Conservation (phyloP, 2,329 filamentous ascomycete genomes). For the Chaetomium globosum region DNA sequence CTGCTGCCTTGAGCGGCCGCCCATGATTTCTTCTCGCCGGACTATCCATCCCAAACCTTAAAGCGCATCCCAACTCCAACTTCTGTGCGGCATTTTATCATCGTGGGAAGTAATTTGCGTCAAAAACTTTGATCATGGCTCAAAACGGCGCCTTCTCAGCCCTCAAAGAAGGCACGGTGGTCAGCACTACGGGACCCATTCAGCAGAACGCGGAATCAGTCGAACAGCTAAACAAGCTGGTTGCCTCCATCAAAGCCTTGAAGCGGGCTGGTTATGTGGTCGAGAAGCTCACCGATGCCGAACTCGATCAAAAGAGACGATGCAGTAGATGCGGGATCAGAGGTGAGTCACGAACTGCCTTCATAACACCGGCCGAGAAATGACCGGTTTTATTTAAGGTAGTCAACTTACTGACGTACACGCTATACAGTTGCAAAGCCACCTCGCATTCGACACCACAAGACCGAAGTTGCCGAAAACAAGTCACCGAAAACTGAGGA, state of each 20-base stretch:
- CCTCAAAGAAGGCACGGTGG: not conserved
- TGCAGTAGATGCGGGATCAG: constrained; percentile 2
- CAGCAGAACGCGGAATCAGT: not conserved
- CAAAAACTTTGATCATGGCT: not conserved
- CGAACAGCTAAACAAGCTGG: not conserved
- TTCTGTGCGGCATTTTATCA: not conserved
- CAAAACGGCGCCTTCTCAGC: not conserved
- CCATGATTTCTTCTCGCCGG: not conserved
- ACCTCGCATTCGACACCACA: not conserved
- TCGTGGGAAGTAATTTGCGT: not conserved
- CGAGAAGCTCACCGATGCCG: not conserved
- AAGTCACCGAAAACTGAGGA: not conserved
- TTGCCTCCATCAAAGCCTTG: not conserved
- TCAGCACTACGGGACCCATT: not conserved
- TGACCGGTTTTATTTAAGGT: not conserved
- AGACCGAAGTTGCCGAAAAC: not conserved
- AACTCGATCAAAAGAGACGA: constrained; percentile 15
- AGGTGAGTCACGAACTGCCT: constrained; percentile 5
- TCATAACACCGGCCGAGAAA: not conserved
- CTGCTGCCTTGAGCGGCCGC: not conserved
- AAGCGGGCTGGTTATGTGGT: constrained; percentile 14
- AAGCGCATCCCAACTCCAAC: not conserved
- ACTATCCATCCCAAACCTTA: not conserved
- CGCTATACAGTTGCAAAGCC: not conserved
- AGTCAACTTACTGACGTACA: not conserved